phyloP scores from a whole-genome alignment of 345 rosid genomes.

The Linum lewisii region DNA sequence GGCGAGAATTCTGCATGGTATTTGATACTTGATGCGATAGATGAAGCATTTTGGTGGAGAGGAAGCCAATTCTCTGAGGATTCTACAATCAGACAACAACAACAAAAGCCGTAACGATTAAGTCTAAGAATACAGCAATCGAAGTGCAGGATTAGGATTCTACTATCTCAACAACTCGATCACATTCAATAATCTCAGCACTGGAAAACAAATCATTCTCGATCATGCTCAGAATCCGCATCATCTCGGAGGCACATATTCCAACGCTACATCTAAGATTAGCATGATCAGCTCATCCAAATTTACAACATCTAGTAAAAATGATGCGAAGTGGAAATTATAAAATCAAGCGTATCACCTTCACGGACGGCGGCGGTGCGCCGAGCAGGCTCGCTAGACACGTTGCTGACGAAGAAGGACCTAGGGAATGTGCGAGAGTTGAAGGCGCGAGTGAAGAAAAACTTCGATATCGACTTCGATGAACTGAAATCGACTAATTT shows the following conservation, averaged over 20 bases:
- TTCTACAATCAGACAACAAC: conserved; percentile 24
- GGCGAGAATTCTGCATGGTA: conserved; percentile 73
- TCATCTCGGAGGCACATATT: not conserved
- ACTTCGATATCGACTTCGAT: conserved; percentile 11
- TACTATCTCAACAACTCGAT: not conserved
- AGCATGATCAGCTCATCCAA: too few species aligned
- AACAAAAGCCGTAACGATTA: not conserved
- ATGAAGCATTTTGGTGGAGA: conserved; percentile 39
- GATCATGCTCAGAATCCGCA: too few species aligned
- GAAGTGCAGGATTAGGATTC: not conserved
- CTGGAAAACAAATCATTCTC: not conserved
- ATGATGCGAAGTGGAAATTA: not conserved
- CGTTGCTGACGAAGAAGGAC: conserved; percentile 16
- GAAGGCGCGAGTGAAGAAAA: conserved; percentile 8
- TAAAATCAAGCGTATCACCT: not conserved
- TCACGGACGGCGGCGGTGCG: not conserved
- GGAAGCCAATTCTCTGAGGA: conserved; percentile 15
- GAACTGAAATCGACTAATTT: conserved; percentile 3
- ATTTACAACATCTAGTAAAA: not conserved
- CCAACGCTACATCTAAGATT: not conserved
- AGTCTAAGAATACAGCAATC: not conserved
- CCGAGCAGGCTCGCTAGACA: conserved; percentile 15
- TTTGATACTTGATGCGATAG: conserved; percentile 51
- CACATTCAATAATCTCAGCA: too few species aligned
- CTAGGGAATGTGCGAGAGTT: conserved; percentile 8